Conservation (phyloP, 2,329 filamentous ascomycete species). For the Taxawa tesnikishii region DNA sequence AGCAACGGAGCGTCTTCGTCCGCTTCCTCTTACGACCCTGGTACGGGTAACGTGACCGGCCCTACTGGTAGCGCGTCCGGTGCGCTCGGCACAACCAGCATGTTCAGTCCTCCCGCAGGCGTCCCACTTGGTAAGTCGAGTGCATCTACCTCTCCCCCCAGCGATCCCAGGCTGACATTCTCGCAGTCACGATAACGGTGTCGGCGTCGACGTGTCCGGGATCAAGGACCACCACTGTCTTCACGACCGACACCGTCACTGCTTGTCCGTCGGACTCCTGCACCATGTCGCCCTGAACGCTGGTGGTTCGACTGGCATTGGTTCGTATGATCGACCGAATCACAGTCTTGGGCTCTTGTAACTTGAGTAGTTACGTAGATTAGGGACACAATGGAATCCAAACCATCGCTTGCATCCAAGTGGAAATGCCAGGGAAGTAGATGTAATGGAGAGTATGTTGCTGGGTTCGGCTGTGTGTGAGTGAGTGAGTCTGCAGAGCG, state of each 20-base stretch:
- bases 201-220: constrained; percentile 5
- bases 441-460: too few species aligned
- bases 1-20: neutral
- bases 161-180: neutral
- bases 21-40: constrained; percentile 1
- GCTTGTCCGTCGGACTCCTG: constrained; percentile 3
- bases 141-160: constrained; percentile 1
- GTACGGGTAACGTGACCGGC: neutral
- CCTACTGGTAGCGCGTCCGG: neutral
- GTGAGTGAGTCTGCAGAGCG: too few species aligned
- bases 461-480: too few species aligned
- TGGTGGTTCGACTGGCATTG: too few species aligned
- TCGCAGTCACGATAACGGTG: constrained; percentile 2
- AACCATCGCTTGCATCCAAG: too few species aligned
- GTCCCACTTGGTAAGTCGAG: neutral
- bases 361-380: too few species aligned
- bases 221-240: constrained; percentile 3
- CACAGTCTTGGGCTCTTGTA: too few species aligned
- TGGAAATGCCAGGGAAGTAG: too few species aligned
- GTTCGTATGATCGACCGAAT: too few species aligned
- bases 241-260: constrained; percentile 6
- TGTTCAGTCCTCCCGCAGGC: constrained; percentile 1
- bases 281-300: too few species aligned
- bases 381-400: too few species aligned
- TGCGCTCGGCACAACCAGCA: neutral